Conservation (phyloP, 768 basidiomycete species). For the Rhodosporidiobolus sp. region DNA sequence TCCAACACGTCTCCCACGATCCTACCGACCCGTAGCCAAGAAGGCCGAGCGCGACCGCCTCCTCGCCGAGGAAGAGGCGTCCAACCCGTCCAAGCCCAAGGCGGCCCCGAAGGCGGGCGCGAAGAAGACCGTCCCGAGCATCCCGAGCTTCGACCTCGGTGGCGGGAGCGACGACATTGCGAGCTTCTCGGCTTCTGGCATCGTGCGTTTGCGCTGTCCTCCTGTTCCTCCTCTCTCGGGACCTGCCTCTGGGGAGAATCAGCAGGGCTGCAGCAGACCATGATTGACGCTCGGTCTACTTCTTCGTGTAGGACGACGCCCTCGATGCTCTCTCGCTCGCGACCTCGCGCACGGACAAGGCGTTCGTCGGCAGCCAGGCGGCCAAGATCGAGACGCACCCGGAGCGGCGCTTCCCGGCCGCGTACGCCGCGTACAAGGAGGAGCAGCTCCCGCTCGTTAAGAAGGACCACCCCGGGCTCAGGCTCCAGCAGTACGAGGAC, state of each 20-base stretch:
- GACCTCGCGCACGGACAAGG: constrained; percentile 50
- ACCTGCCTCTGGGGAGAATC: too few species aligned
- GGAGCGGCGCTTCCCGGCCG: constrained; percentile 53
- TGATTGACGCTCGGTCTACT: not conserved
- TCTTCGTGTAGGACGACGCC: constrained; percentile 42
- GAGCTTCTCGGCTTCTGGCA: constrained; percentile 29
- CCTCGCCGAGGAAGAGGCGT: constrained; percentile 44
- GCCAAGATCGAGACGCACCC: constrained; percentile 40
- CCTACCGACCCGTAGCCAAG: constrained; percentile 8
- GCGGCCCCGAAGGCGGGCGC: constrained; percentile 42
- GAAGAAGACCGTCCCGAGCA: constrained; percentile 40
- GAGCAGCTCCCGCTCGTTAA: constrained; percentile 49
- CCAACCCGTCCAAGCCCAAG: constrained; percentile 34
- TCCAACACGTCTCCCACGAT: not conserved
- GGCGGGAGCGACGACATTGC: constrained; percentile 2
- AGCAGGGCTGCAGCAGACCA: too few species aligned
- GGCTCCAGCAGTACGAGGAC: constrained; percentile 50
- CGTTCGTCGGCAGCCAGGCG: constrained; percentile 47
- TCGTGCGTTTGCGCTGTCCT: constrained; percentile 15
- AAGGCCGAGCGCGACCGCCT: constrained; percentile 41
- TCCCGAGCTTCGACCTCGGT: constrained; percentile 38
- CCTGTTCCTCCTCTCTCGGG: not conserved
- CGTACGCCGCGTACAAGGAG: constrained; percentile 52
- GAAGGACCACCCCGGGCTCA: constrained; percentile 52
- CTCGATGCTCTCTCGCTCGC: constrained; percentile 52